Base-by-base conservation (phyloP, 148 eudicot species). In the Chenopodium formosanum region DNA sequence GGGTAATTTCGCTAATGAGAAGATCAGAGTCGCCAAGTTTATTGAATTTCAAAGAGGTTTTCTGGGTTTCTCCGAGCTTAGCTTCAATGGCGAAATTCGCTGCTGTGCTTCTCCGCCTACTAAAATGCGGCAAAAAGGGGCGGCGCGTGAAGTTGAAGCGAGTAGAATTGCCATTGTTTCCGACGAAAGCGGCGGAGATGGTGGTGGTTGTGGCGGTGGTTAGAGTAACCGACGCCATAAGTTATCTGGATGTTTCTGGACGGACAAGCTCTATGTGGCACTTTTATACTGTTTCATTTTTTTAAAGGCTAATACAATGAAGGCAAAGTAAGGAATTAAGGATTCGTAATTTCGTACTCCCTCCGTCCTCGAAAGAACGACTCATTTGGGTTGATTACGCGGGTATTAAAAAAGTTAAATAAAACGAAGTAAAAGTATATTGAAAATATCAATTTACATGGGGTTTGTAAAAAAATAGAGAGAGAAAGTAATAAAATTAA, bases 1-100 rank as follows among this genome's bases (percentile, higher is more conserved):
- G 83, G 44, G 97, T 91, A 74, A 94, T 94, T 89, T 94, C 98
- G 76, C 98, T 94, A 78, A 94, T 86, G 52, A 71, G n/a, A 50
- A 92, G 95, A 78, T 94, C 93, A 25, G 98, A 94, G 76, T 92
- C 97, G 1, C 98, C 98, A 50, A 94, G 93, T 80, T 92, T 92
- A 34, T 83, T 86, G 80, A 88, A 91, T 83, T 91, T 84, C 80
- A 94, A 79, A 32, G 89, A 82, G 83, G 71, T 86, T 56, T 80
- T 89, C 44, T 23, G 32, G 2, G 12, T 11, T 48, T 73, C 34
- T 46, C 58, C 60, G 12, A 23, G 32, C 8, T 48, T 48, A 2
- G 76, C 60, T 23, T 73, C 12, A 73, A 73, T 23, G 3, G 76
- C 19, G 22, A 8, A 46, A 50, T 20, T 73, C 3, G 62, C 31